Base-by-base conservation (phyloP, 352 stramenopile genomes). In the Globisporangium heterothallicum region DNA sequence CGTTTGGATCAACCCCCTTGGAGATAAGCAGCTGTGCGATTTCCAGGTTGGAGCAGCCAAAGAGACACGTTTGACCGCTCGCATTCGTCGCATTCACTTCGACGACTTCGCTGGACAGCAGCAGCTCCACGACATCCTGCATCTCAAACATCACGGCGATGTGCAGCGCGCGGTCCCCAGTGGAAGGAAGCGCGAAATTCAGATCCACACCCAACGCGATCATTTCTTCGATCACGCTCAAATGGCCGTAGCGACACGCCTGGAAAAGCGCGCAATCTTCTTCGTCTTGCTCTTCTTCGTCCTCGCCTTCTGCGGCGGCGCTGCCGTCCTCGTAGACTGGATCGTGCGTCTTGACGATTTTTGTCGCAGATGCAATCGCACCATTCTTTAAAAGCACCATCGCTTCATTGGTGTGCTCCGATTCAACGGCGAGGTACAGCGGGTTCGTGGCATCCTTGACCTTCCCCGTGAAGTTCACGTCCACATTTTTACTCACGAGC, bases 121-220 rank as follows among this genome's bases (percentile, higher is more conserved):
- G 62, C 30, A 88, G 55, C 56, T 88, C 66, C 22, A 88, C 80
- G n/a, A 94, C 75, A 18, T 86, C 73, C 38, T 87, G 65, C 73
- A 88, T 91, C 53, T 91, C 84, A 48, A 88, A 91, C 73, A 91
- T 91, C 14, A 87, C 70, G 30, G 78, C 79, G 21, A 92, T 74
- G 56, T 92, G 83, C 24, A 94, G 63, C 58, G 80, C 78, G 26
- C 78, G 66, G 55, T 94, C 84, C 8, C 81, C 83, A 4, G 58
- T 77, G 8, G 68, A 72, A 0, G 80, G 78, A 14, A 88, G 51
- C 34, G 72, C 59, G 29, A 84, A 88, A 63, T 89, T 89, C 21
- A 92, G 48, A 52, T 92, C 72, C 35, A 88, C 74, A 35, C 60
- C 76, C 18, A 75, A 57, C 10, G 73, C 72, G 22, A 94, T 49